These are phyloP conservation scores for Barnettozyma populi DNA, from an alignment of 805 yeast species.

Conservation along the genomic window DNA sequence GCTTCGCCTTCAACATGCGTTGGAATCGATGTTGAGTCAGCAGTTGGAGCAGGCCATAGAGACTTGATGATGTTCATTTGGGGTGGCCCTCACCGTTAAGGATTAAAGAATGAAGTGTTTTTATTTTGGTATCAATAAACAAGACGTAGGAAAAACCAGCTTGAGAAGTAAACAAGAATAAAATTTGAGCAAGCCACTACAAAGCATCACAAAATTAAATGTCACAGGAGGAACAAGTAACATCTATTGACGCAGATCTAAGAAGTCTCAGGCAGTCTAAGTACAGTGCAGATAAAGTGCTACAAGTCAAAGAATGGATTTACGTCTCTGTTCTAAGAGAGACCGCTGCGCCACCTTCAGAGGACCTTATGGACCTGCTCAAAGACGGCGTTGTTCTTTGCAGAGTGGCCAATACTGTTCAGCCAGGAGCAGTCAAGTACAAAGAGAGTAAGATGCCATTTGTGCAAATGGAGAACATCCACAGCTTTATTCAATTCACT, in stretches of 20 bases:
- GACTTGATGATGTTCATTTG: constrained; percentile 24
- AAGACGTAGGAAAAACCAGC: neutral
- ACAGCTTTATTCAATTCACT: constrained; percentile 61
- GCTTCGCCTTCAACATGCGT: constrained; percentile 38
- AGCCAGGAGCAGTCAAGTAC: constrained; percentile 35
- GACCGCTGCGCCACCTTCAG: constrained; percentile 23
- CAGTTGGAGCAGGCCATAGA: constrained; percentile 31
- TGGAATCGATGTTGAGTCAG: constrained; percentile 40
- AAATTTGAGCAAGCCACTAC: neutral
- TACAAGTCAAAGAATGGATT: constrained; percentile 53
- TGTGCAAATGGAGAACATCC: constrained; percentile 74
- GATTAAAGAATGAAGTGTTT: neutral
- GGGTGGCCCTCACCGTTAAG: neutral
- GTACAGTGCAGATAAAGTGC: constrained; percentile 36
- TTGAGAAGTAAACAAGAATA: neutral
- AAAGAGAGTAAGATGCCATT: constrained; percentile 57
- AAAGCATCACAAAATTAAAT: neutral
- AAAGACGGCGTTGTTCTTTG: constrained; percentile 53
- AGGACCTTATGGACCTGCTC: constrained; percentile 48
- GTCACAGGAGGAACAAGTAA: constrained; percentile 27
- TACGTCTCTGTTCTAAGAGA: constrained; percentile 30
- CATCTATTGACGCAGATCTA: constrained; percentile 64
- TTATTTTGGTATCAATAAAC: neutral
- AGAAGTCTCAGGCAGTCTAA: constrained; percentile 44
- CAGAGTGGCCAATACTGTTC: constrained; percentile 35